phyloP scores from a whole-genome alignment of 495 filamentous ascomycete genomes.

The Hypoxylon subgilvum region DNA sequence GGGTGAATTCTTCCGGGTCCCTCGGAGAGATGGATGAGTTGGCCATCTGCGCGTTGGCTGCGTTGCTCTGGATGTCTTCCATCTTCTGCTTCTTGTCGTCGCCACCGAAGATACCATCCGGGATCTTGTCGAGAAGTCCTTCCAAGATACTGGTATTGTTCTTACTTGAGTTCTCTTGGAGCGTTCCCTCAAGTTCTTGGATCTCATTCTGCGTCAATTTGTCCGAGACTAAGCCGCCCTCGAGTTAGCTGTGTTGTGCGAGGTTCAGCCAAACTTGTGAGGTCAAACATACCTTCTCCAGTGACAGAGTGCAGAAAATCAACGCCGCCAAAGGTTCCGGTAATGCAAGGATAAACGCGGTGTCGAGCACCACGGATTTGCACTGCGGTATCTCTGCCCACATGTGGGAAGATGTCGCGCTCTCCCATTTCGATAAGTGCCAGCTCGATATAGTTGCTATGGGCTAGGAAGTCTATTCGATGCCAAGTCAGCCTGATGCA shows the following conservation, averaged over 20 bases:
- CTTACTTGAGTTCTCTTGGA: slow-evolving; percentile 61
- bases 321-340: slow-evolving; percentile 90
- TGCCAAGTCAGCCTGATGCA: slow-evolving; percentile 11
- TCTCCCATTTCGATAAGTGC: slow-evolving; percentile 85
- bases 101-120: slow-evolving; percentile 73
- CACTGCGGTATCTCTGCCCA: slow-evolving; percentile 72
- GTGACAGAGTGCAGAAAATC: slow-evolving; percentile 86
- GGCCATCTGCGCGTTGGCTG: slow-evolving; percentile 69
- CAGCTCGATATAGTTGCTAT: slow-evolving; percentile 89
- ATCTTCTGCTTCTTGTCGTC: slow-evolving; percentile 70
- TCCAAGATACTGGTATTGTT: slow-evolving; percentile 70
- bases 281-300: slow-evolving; percentile 63
- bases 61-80: slow-evolving; percentile 70
- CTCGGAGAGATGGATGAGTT: slow-evolving; percentile 69
- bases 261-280: not conserved
- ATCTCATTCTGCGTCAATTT: slow-evolving; percentile 88
- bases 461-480: slow-evolving; percentile 75
- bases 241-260: slow-evolving; percentile 8
- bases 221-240: slow-evolving; percentile 65
- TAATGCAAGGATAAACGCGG: slow-evolving; percentile 77
- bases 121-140: slow-evolving; percentile 77
- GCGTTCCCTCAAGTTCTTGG: slow-evolving; percentile 77
- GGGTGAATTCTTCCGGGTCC: slow-evolving; percentile 76
- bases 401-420: slow-evolving; percentile 79
- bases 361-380: slow-evolving; percentile 66